Conservation (phyloP, 805 yeast genomes). For the Clavispora carvajalis region DNA sequence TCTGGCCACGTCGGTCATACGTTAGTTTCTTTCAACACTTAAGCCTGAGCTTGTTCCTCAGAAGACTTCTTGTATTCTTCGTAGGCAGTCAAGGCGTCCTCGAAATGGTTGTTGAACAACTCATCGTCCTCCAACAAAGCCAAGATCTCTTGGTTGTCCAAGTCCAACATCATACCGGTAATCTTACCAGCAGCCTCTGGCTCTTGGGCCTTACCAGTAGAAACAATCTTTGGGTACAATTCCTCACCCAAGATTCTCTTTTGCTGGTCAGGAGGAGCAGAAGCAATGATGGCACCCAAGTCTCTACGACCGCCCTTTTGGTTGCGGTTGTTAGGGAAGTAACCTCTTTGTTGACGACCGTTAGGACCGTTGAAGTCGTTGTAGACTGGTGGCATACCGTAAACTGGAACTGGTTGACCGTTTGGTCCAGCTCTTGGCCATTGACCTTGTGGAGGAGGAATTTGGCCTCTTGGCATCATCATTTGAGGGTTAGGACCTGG, state of each 20-base stretch:
- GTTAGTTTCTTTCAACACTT: slow-evolving; percentile 14
- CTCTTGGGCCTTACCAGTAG: slow-evolving; percentile 81
- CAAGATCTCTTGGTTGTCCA: slow-evolving; percentile 87
- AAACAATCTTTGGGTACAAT: slow-evolving; percentile 85
- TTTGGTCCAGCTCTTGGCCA: slow-evolving; percentile 72
- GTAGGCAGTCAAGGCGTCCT: slow-evolving; percentile 92
- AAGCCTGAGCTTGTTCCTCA: slow-evolving; percentile 19
- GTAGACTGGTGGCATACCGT: slow-evolving; percentile 80
- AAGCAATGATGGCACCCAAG: slow-evolving; percentile 59
- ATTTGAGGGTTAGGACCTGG: slow-evolving; percentile 77
- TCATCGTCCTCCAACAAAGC: slow-evolving; percentile 86
- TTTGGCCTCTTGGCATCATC: slow-evolving; percentile 68
- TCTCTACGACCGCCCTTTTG: slow-evolving; percentile 39
- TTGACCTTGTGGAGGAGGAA: slow-evolving; percentile 62
- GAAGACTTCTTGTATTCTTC: slow-evolving; percentile 75
- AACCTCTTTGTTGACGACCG: slow-evolving; percentile 56
- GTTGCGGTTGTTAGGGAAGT: slow-evolving; percentile 46
- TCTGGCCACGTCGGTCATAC: not conserved
- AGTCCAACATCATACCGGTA: slow-evolving; percentile 97
- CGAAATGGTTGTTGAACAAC: slow-evolving; percentile 82
- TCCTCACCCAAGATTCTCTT: slow-evolving; percentile 98
- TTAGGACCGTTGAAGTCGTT: slow-evolving; percentile 42
- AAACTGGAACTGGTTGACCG: slow-evolving; percentile 80
- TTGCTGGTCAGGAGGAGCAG: slow-evolving; percentile 81
- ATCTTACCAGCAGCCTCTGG: slow-evolving; percentile 97